Conservation (phyloP, 257 asterid species). For the Capsicum chinense region DNA sequence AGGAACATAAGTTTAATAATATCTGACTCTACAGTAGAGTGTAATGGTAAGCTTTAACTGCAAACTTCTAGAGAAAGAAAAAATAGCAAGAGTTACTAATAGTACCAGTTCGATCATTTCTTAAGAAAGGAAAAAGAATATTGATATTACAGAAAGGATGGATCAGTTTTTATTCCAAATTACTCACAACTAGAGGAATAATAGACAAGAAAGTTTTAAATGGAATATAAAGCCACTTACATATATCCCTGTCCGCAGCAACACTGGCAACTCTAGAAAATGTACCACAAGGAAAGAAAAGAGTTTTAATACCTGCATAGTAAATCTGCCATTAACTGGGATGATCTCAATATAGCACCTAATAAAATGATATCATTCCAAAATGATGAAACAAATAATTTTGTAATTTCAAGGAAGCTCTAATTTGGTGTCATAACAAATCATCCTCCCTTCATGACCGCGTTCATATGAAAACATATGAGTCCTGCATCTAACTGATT, state of each 20-base stretch:
- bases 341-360: not conserved
- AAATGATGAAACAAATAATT: not conserved
- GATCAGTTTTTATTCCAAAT: not conserved
- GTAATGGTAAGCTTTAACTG: not conserved
- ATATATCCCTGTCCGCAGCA: slow-evolving; percentile 64
- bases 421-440: not conserved
- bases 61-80: slow-evolving; percentile 4
- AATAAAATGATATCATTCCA: no score
- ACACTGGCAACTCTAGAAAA: slow-evolving; percentile 78
- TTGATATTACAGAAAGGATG: not conserved
- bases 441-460: not conserved
- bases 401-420: not conserved
- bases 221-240: slow-evolving; percentile 56
- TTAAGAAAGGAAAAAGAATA: not conserved
- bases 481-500: not conserved
- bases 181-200: not conserved
- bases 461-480: not conserved
- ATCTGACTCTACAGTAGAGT: not conserved
- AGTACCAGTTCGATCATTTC: not conserved
- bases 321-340: not conserved
- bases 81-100: not conserved
- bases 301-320: slow-evolving; percentile 77
- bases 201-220: slow-evolving; percentile 21
- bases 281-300: slow-evolving; percentile 80
- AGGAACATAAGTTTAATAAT: no score